phyloP scores from a whole-genome alignment of 2,329 filamentous ascomycete species.

The Domatiomyces globalis region DNA sequence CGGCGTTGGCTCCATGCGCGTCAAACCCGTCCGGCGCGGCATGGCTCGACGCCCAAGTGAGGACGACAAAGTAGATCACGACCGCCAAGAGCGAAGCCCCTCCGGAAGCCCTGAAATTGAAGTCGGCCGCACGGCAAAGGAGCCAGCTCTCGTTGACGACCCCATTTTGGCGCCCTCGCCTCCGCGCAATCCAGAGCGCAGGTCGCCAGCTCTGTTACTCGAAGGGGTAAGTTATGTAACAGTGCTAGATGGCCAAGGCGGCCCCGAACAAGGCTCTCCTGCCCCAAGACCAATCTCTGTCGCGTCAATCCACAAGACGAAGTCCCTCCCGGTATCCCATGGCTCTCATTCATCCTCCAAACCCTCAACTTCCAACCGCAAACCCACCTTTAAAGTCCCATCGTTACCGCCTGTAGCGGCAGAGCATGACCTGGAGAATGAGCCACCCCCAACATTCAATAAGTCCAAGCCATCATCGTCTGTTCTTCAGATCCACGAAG shows the following conservation, averaged over 20 bases:
- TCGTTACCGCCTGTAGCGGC: slow-evolving; percentile 46
- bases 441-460: slow-evolving; percentile 56
- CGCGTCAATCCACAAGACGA: slow-evolving; percentile 19
- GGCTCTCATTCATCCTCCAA: slow-evolving; percentile 28
- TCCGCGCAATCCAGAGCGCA: slow-evolving; percentile 16
- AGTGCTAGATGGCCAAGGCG: neutral
- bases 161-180: slow-evolving; percentile 14
- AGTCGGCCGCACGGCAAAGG: slow-evolving; percentile 19
- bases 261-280: neutral
- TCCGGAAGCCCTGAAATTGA: slow-evolving; percentile 16
- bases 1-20: slow-evolving; percentile 62
- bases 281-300: neutral
- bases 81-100: slow-evolving; percentile 7
- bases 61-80: slow-evolving; percentile 40
- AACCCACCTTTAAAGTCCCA: slow-evolving; percentile 46
- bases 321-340: slow-evolving; percentile 28
- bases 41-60: slow-evolving; percentile 48
- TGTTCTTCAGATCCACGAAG: slow-evolving; percentile 44
- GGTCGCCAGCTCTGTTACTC: slow-evolving; percentile 2
- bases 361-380: slow-evolving; percentile 29
- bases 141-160: slow-evolving; percentile 20
- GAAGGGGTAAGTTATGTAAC: neutral
- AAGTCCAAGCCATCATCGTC: slow-evolving; percentile 43
- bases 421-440: slow-evolving; percentile 70
- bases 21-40: slow-evolving; percentile 64